These are phyloP conservation scores for Coemansia sp. DNA, from an alignment of 192 early-diverging fungal species.

Conservation along the genomic window DNA sequence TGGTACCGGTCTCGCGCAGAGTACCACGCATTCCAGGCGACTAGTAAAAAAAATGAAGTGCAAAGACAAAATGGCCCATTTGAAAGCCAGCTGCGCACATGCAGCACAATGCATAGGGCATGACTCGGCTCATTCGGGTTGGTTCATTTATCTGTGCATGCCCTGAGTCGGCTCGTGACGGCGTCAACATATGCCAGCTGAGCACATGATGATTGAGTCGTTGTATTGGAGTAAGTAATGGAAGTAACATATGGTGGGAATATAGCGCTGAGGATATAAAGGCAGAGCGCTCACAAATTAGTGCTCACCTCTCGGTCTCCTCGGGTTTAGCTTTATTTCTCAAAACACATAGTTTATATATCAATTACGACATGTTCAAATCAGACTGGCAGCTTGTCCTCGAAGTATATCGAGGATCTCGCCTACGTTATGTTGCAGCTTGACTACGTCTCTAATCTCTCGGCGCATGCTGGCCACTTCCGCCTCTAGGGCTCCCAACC, in stretches of 20 bases:
- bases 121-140: too few relatives aligned
- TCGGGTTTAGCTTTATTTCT: too few relatives aligned
- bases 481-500: conserved; percentile 15
- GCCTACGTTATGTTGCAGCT: conserved; percentile 25
- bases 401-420: conserved; percentile 20
- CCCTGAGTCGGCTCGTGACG: too few relatives aligned
- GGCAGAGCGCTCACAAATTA: too few relatives aligned
- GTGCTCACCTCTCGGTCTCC: too few relatives aligned
- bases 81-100: conserved; percentile 3
- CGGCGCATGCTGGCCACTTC: conserved; percentile 21
- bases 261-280: too few relatives aligned
- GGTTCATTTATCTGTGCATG: too few relatives aligned
- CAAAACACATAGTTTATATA: neutral
- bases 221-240: too few relatives aligned
- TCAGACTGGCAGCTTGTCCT: neutral
- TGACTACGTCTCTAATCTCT: conserved; percentile 23
- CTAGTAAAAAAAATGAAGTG: neutral
- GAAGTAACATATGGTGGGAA: too few relatives aligned
- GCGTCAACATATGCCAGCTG: too few relatives aligned
- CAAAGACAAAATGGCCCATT: neutral
- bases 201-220: too few relatives aligned
- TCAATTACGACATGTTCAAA: neutral
- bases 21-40: neutral
- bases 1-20: neutral
- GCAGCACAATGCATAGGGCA: too few relatives aligned